Evolutionary conservation across 192 early-diverging fungal species (phyloP).

Genomic region (Jimgerdemannia lactiflua): DNA sequence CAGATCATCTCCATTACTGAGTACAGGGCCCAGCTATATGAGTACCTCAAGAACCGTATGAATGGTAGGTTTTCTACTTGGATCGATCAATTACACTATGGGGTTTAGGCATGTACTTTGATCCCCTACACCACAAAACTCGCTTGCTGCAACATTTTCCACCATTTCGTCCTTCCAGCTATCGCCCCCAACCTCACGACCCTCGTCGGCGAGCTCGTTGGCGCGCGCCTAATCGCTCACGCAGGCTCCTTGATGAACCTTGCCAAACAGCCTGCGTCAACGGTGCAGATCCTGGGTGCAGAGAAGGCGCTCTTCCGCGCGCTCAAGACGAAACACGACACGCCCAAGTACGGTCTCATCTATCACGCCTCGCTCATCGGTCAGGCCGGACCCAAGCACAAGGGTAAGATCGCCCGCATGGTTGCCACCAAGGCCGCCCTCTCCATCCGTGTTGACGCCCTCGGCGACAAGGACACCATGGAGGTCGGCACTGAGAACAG

Average conservation of each 20-base stretch:
- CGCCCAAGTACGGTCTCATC: slow-evolving; percentile 98
- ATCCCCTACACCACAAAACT: no score
- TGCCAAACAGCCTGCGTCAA: slow-evolving; percentile 97
- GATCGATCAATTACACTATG: not conserved
- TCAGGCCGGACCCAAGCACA: slow-evolving; percentile 92
- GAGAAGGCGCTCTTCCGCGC: slow-evolving; percentile 99
- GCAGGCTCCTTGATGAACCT: slow-evolving; percentile 96
- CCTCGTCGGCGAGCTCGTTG: slow-evolving; percentile 97
- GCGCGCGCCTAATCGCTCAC: slow-evolving; percentile 96
- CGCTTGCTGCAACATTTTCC: no score
- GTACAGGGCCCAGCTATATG: slow-evolving; percentile 93
- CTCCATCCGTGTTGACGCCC: slow-evolving; percentile 88
- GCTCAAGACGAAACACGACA: slow-evolving; percentile 97
- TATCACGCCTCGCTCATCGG: slow-evolving; percentile 98
- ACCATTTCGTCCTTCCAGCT: slow-evolving; percentile 31
- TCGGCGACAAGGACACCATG: slow-evolving; percentile 74
- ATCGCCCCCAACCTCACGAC: slow-evolving; percentile 90
- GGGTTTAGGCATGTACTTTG: no score
- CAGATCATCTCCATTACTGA: slow-evolving; percentile 95
- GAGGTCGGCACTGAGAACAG: slow-evolving; percentile 86
- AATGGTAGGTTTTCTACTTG: slow-evolving; percentile 10
- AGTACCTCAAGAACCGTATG: slow-evolving; percentile 99
- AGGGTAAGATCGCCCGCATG: slow-evolving; percentile 97
- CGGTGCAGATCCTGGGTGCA: slow-evolving; percentile 99
- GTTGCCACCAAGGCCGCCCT: slow-evolving; percentile 92